Base-by-base conservation (phyloP, 139 green algal species). In the Dunaliella sp. region DNA sequence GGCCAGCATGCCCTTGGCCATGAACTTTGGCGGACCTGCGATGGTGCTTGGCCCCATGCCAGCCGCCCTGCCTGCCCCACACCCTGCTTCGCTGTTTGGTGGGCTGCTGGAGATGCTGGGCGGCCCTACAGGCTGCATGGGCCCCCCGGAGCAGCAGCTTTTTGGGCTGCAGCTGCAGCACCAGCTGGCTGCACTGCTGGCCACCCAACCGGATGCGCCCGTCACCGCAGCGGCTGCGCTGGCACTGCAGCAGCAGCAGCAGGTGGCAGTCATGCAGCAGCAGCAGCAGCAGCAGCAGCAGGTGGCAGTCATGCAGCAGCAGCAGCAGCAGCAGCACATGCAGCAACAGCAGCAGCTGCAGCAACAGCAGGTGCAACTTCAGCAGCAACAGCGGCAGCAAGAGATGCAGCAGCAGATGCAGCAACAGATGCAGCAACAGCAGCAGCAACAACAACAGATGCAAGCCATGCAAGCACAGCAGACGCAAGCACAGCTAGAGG, bases 101-200 rank as follows among this genome's bases (percentile, higher is more conserved):
- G 48, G 48, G 48, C 48, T 65, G 48, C 7, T 16, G 16, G 48
- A 65, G 48, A 65, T 65, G 48, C 48, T 65, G 48, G 48, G 48
- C 48, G 48, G 48, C 7, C 48, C 48, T 65, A 16, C 48, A 65
- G 48, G 7, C 48, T 65, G 7, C 73, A 78, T 78, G 73, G 12
- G 22, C 73, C 28, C 28, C 73, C 26, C 7, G 73, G 16, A 78
- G 73, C 73, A 81, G 76, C 76, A 81, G 76, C 76, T 34, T 2
- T 28, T 81, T 30, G 76, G n/a, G n/a, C 33, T 81, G 76, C 76
- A 81, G 48, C 48, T 65, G 48, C 48, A 65, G 48, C 48, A 65
- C 7, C 48, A 65, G 48, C 48, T 65, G 48, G 48, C 48, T 16
- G 48, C 48, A 7, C 48, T 65, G 7, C 48, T 65, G 7, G 48